A percentile compares a stretch with the other conserved stretches of the same genome.
Conservation (phyloP, 805 yeast genomes). For the Kazachstania africana region DNA sequence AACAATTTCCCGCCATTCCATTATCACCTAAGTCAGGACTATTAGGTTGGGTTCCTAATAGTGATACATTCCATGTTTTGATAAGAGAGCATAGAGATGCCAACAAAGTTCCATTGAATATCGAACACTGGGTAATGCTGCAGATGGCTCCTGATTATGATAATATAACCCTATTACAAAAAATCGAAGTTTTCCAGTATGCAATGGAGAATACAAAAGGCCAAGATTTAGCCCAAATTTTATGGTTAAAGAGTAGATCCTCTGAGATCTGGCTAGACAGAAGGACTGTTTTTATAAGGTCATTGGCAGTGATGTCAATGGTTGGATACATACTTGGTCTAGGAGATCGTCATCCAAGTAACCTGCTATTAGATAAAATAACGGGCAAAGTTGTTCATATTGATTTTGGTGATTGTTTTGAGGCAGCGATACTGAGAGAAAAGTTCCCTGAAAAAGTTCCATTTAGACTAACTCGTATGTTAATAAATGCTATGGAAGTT, state of each 20-base stretch:
- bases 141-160: slow-evolving; percentile 97
- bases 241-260: slow-evolving; percentile 91
- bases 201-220: slow-evolving; percentile 93
- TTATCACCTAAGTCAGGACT: slow-evolving; percentile 93
- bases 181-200: slow-evolving; percentile 91
- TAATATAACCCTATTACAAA: slow-evolving; percentile 72
- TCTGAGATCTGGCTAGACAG: slow-evolving; percentile 97
- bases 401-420: slow-evolving; percentile 98
- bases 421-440: slow-evolving; percentile 90
- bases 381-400: slow-evolving; percentile 94
- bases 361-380: slow-evolving; percentile 83
- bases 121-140: slow-evolving; percentile 88
- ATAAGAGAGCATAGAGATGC: slow-evolving; percentile 89
- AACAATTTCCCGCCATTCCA: slow-evolving; percentile 85
- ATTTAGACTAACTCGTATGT: slow-evolving; percentile 88
- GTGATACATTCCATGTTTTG: slow-evolving; percentile 89
- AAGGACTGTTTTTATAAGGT: slow-evolving; percentile 87
- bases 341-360: slow-evolving; percentile 96
- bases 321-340: slow-evolving; percentile 91
- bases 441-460: slow-evolving; percentile 98
- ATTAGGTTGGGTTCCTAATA: slow-evolving; percentile 92
- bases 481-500: slow-evolving; percentile 96
- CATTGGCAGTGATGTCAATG: slow-evolving; percentile 97
- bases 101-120: slow-evolving; percentile 74
- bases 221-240: slow-evolving; percentile 84